Evolutionary conservation across 2,329 filamentous ascomycete species (phyloP).

Genomic region (Fusarium marasasianum): DNA sequence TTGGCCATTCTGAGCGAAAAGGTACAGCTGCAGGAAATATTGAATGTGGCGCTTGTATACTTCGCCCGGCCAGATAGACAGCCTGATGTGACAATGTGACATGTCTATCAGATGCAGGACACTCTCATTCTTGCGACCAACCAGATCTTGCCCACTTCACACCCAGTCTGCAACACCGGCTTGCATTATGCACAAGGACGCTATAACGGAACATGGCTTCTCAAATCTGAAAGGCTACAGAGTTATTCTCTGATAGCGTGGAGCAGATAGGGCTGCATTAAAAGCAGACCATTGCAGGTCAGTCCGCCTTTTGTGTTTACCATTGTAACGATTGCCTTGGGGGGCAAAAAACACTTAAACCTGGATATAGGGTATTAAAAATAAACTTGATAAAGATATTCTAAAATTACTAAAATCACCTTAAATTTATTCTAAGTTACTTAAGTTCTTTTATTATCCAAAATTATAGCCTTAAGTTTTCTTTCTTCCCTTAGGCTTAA

Average conservation of each 20-base stretch:
- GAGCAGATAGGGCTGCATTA: neutral
- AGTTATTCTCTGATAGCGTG: accelerated
- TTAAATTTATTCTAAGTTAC: neutral
- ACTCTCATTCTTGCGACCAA: neutral
- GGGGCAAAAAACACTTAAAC: accelerated
- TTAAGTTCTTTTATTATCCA: accelerated
- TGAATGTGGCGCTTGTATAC: neutral
- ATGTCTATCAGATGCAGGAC: accelerated
- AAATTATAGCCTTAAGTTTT: accelerated
- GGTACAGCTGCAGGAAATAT: accelerated
- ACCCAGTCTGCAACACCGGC: neutral
- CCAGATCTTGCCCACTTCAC: neutral
- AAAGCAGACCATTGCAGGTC: accelerated
- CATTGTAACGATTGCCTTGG: neutral
- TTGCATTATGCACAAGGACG: accelerated
- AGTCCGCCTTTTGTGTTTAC: neutral
- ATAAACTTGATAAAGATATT: neutral
- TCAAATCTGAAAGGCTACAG: accelerated
- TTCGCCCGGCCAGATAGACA: neutral
- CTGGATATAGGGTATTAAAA: accelerated
- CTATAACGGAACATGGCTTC: accelerated
- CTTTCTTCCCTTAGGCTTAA: neutral
- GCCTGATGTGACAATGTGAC: neutral
- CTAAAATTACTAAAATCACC: neutral
- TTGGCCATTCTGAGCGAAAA: accelerated